phyloP scores from a whole-genome alignment of 257 asterid genomes.

The Echium plantagineum region DNA sequence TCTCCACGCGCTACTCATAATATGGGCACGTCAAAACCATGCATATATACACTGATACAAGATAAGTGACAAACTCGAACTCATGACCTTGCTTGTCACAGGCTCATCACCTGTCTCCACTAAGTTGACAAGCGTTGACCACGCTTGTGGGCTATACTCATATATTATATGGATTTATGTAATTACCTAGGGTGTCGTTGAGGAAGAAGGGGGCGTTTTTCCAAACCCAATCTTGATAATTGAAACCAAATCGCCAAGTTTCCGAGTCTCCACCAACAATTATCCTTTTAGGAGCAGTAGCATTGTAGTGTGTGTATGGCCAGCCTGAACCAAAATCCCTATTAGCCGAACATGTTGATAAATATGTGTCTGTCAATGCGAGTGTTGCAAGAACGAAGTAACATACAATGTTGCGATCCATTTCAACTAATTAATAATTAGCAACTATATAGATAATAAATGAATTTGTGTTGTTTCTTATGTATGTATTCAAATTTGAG shows the following conservation, averaged over 20 bases:
- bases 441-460: too few species aligned
- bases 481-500: too few species aligned
- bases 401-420: background rate
- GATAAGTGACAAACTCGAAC: too few species aligned
- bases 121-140: too few species aligned
- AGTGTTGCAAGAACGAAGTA: background rate
- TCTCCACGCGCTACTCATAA: too few species aligned
- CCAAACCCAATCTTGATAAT: constrained; percentile 46
- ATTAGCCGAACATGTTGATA: constrained; percentile 16
- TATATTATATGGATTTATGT: too few species aligned
- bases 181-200: constrained; percentile 39
- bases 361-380: background rate
- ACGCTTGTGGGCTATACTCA: too few species aligned
- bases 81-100: too few species aligned
- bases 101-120: too few species aligned
- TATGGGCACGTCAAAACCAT: too few species aligned
- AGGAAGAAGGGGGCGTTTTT: constrained; percentile 39
- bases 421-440: too few species aligned
- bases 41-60: too few species aligned
- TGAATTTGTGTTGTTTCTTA: background rate
- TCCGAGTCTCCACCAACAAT: constrained; percentile 35
- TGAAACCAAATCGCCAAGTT: constrained; percentile 44
- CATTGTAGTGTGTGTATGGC: constrained; percentile 29
- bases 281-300: constrained; percentile 12
- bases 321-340: constrained; percentile 22